phyloP scores from a whole-genome alignment of 345 rosid genomes.

The Eucalyptus grandis region DNA sequence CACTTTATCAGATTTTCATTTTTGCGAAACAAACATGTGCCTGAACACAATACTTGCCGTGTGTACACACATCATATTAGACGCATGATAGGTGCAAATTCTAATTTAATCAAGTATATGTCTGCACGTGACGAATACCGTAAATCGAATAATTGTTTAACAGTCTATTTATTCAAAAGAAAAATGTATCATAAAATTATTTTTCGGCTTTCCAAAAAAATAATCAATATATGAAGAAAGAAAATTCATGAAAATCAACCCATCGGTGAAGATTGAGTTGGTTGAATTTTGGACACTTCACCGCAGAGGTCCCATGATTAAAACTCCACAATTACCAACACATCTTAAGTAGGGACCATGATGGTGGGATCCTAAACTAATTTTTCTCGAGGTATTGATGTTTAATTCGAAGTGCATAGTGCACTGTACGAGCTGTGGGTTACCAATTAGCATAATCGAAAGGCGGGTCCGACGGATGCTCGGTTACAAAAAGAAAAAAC shows the following conservation, averaged over 20 bases:
- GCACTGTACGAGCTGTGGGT: accelerated
- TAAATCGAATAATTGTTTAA: accelerated
- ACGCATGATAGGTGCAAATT: too few species aligned
- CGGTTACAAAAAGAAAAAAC: accelerated
- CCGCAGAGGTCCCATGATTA: accelerated
- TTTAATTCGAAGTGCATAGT: accelerated
- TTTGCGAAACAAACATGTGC: accelerated
- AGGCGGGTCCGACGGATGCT: accelerated
- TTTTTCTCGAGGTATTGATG: accelerated
- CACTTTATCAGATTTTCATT: accelerated
- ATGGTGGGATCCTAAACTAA: accelerated
- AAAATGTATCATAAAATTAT: too few species aligned
- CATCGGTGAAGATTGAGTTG: accelerated
- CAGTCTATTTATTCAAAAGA: too few species aligned
- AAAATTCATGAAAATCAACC: too few species aligned
- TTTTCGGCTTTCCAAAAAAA: accelerated
- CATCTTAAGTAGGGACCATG: accelerated
- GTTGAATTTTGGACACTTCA: accelerated
- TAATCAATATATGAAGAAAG: too few species aligned
- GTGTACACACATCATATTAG: neutral
- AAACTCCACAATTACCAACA: accelerated
- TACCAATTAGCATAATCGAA: accelerated
- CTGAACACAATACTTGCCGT: too few species aligned
- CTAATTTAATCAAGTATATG: neutral
- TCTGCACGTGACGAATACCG: accelerated